Evolutionary conservation across 352 stramenopile genomes (phyloP), one percentile per base, ranked within the genome.

Genomic region (Globisporangium solare): DNA sequence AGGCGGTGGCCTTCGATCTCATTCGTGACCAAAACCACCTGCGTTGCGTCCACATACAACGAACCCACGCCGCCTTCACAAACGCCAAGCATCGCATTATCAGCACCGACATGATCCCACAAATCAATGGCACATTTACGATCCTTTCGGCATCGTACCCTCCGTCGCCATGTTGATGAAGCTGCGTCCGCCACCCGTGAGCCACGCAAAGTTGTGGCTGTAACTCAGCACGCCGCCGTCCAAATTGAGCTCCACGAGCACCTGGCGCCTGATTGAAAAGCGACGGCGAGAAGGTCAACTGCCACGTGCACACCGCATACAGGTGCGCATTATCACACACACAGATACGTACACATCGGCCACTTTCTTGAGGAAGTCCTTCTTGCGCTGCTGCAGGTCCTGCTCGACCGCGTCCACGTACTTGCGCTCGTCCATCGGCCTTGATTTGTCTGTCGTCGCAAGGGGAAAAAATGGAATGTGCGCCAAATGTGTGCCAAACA

Each of bases 1-100:
- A 91, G 56, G 4, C 73, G 79, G 58, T 91, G 76, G 31, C 77
- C 80, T 68, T 91, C 80, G 31, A 91, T 88, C 57, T 85, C 71
- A 54, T 86, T 91, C 15, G 78, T 88, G 54, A 91, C 51, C 50
- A 91, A 51, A 32, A 77, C 66, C 15, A 84, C 76, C 1, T 61
- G 67, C 42, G 52, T 64, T 2, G 61, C 66, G 43, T 91, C 77
- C 15, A 91, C 64, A 47, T 86, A 88, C 45, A 91, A 76, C 11
- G 71, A 79, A 2, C 72, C 76, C 10, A 79, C 76, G n/a, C 80
- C 80, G 6, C 61, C 74, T 85, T 35, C 1, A 48, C 45, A 21
- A 21, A 59, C 43, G 27, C 21, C 37, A 40, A 54, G 32, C 51
- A 40, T 15, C 21, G 7, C 3, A 35, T 13, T n/a, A 49, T 56